Conservation (phyloP, 257 asterid species). For the Orobanche coerulescens region DNA sequence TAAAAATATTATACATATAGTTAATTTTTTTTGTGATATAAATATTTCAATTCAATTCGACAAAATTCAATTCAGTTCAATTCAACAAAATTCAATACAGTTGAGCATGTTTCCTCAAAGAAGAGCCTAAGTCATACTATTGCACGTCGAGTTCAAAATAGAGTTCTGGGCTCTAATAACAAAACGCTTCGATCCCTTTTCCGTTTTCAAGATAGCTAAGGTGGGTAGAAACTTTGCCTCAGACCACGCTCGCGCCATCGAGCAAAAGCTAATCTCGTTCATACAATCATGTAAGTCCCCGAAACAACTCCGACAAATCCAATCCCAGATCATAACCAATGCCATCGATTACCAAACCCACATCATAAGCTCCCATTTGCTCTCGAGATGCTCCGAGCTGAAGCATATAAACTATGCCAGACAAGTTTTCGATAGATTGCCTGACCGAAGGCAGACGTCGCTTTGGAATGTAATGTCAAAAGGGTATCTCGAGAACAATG, state of each 20-base stretch:
- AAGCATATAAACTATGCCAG: conserved; percentile 33
- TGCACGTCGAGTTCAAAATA: too few species aligned
- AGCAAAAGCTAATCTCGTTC: conserved; percentile 31
- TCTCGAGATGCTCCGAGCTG: conserved; percentile 38
- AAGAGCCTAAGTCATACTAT: too few species aligned
- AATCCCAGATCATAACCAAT: conserved; percentile 46
- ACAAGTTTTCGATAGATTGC: conserved; percentile 56
- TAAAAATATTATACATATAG: too few species aligned
- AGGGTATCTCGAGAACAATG: conserved; percentile 55
- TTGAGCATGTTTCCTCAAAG: too few species aligned
- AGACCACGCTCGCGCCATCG: conserved; percentile 20
- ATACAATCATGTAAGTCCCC: conserved; percentile 54
- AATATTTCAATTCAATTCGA: too few species aligned
- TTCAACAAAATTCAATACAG: too few species aligned
- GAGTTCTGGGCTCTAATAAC: too few species aligned
- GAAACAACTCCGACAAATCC: conserved; percentile 54
- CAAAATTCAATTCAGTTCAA: too few species aligned
- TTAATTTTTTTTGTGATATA: too few species aligned
- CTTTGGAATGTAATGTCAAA: conserved; percentile 67
- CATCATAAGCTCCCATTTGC: conserved; percentile 42
- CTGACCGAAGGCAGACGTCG: conserved; percentile 38
- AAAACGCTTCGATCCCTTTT: not conserved
- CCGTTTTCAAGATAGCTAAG: conserved; percentile 23
- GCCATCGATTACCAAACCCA: conserved; percentile 38
- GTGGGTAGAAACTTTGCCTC: conserved; percentile 18